Evolutionary conservation across 495 filamentous ascomycete genomes (phyloP), one percentile per base, ranked within the genome.

Genomic region (Aspergillus mulundensis): DNA sequence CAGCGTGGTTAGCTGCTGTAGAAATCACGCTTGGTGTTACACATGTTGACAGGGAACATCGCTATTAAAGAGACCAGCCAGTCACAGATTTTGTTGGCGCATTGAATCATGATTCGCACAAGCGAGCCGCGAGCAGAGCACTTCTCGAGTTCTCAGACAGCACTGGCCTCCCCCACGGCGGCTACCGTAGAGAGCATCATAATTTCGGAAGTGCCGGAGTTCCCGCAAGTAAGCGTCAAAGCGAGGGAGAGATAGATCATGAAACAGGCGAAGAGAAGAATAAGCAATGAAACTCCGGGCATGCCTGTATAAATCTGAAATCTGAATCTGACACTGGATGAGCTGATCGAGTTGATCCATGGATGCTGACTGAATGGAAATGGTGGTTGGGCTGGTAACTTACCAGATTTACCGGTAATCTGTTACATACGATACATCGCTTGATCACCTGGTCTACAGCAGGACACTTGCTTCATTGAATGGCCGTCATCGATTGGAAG

Each of bases 101-200:
- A n/a, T 39, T 16, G 23, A 45, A 32, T 55, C 47, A 54, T 56
- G 57, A 64, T 62, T 64, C 54, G 62, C 45, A 59, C 51, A 58
- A 56, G 43, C 52, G 8, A 36, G 5, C 41, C 28, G 52, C 48
- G 52, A 57, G 50, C 32, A 19, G 25, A 46, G 8, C 19, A 44
- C 23, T 23, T 42, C 47, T 50, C 58, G 54, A 40, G 38, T 8
- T 18, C 15, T 15, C n/a, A 18, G 38, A 10, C n/a, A 18, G 14
- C 38, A 40, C 14, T 42, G 59, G 62, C 16, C 46, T 54, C 36
- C 38, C 47, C 41, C 11, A n/a, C 25, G 36, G 36, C 49, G 21
- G 24, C 23, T 51, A n/a, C n/a, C n/a, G n/a, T n/a, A 16, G 54
- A 52, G 52, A 53, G 24, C 51, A 40, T 53, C 45, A 56, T 52